Evolutionary conservation across 495 filamentous ascomycete genomes (phyloP).

Genomic region (Penicillium dipodomyicola): DNA sequence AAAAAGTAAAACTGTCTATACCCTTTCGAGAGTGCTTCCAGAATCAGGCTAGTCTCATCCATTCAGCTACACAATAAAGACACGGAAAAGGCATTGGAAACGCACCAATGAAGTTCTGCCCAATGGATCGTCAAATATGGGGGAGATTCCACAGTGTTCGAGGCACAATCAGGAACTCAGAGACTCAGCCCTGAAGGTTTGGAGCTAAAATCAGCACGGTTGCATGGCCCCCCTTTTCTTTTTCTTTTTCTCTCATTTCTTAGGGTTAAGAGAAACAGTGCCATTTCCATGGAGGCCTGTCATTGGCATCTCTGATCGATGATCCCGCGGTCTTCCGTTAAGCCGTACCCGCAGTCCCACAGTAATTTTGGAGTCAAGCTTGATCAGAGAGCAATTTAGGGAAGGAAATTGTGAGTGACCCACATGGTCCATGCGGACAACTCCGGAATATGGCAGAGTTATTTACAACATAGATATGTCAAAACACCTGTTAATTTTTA

Average conservation of each 20-base stretch:
- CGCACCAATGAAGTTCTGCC: constrained; percentile 3
- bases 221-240: constrained; percentile 15
- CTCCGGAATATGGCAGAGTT: not conserved
- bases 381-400: not conserved
- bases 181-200: constrained; percentile 28
- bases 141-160: constrained; percentile 9
- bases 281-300: constrained; percentile 13
- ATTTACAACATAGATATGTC: not conserved
- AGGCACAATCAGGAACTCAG: constrained; percentile 10
- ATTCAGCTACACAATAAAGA: constrained; percentile 1
- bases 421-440: constrained; percentile 11
- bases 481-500: no score
- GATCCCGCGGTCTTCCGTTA: constrained; percentile 26
- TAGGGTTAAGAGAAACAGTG: constrained; percentile 26
- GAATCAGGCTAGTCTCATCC: constrained; percentile 24
- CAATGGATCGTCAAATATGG: constrained; percentile 7
- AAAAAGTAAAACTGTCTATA: not conserved
- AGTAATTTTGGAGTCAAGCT: constrained; percentile 4
- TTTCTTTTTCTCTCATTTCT: constrained; percentile 3
- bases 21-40: constrained; percentile 21
- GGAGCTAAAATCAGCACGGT: constrained; percentile 23
- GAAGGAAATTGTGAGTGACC: constrained; percentile 8
- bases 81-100: not conserved
- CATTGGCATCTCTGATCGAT: constrained; percentile 38
- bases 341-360: constrained; percentile 25